Percentiles rank a stretch among this genome's conserved stretches.
phyloP scores from a whole-genome alignment of 2,329 filamentous ascomycete species.

The Exophiala calicioides region DNA sequence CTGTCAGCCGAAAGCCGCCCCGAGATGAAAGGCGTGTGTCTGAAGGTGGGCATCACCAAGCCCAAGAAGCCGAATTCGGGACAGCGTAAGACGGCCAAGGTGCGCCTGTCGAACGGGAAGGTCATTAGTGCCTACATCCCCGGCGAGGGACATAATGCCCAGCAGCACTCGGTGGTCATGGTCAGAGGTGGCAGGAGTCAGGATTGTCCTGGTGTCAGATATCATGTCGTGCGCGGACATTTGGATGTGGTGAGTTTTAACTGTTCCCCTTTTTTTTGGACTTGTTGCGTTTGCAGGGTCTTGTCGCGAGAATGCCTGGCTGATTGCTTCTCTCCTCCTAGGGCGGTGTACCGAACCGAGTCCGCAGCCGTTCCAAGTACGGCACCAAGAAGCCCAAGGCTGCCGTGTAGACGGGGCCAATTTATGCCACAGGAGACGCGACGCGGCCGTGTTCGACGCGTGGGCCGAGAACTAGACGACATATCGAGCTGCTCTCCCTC shows the following conservation, averaged over 20 bases:
- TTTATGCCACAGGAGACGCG: not conserved
- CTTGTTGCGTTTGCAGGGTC: too few species aligned
- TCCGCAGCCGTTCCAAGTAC: slow-evolving; percentile 89
- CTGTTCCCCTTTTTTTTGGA: too few species aligned
- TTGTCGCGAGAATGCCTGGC: too few species aligned
- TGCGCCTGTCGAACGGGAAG: slow-evolving; percentile 82
- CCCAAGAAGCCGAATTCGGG: slow-evolving; percentile 99
- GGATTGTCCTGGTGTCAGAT: slow-evolving; percentile 98
- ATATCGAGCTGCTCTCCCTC: too few species aligned
- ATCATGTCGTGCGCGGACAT: slow-evolving; percentile 87
- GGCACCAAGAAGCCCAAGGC: slow-evolving; percentile 98
- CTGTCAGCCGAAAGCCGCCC: slow-evolving; percentile 67
- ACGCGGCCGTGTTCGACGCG: too few species aligned
- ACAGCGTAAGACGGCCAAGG: slow-evolving; percentile 91
- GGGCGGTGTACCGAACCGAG: slow-evolving; percentile 86
- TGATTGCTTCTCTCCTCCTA: slow-evolving; percentile 41
- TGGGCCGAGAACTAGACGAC: not conserved
- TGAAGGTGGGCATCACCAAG: slow-evolving; percentile 89
- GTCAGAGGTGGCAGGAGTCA: slow-evolving; percentile 91
- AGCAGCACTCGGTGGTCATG: slow-evolving; percentile 96
- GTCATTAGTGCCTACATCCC: slow-evolving; percentile 93
- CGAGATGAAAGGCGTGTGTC: slow-evolving; percentile 90
- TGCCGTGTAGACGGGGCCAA: slow-evolving; percentile 46
- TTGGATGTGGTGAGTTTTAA: slow-evolving; percentile 77
- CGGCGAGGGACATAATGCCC: slow-evolving; percentile 96